Base-by-base conservation (phyloP, 768 basidiomycete species). In the Thelephora aurantiotincta region DNA sequence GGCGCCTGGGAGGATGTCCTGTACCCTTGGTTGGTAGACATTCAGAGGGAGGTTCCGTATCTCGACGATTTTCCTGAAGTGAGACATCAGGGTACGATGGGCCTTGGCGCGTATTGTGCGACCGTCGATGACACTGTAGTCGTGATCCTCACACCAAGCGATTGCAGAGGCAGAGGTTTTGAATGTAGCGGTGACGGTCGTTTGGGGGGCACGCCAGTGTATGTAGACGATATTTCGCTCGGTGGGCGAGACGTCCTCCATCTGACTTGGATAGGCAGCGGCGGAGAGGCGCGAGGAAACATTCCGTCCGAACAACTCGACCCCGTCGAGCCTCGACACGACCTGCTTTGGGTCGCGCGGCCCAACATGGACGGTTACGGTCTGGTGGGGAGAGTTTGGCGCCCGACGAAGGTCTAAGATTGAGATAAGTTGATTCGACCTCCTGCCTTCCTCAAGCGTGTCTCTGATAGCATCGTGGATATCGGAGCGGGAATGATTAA, bases 21-120 rank as follows among this genome's bases (percentile, higher is more conserved):
- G 53, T 12, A 63, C 54, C 1, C 53, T 53, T 1, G 6, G 22
- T 41, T 22, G 38, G 16, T 16, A 9, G 18, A 61, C 49, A 22
- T 54, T 48, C 0, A 41, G 37, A 1, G 73, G 66, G 30, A 78
- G 63, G 19, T 68, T 68, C 33, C 53, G 63, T 37, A 80, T 65
- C 47, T 65, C 69, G 44, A 78, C 57, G 6, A 70, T 63, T 16
- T 61, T 55, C 12, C 18, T 18, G 18, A 41, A 1, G 58, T 57
- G 20, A 52, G 55, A 48, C 65, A 62, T 9, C 50, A 52, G 33
- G 36, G 47, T 12, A 61, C 22, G 58, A 1, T 76, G 71, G 61
- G 73, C 65, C 43, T 63, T 61, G 0, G 67, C 74, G 30, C 62
- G 69, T 48, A 82, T 59, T n/a, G 59, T 66, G 16, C 72, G 71